Base-by-base conservation (phyloP, 495 filamentous ascomycete species). In the Durotheca rogersii region DNA sequence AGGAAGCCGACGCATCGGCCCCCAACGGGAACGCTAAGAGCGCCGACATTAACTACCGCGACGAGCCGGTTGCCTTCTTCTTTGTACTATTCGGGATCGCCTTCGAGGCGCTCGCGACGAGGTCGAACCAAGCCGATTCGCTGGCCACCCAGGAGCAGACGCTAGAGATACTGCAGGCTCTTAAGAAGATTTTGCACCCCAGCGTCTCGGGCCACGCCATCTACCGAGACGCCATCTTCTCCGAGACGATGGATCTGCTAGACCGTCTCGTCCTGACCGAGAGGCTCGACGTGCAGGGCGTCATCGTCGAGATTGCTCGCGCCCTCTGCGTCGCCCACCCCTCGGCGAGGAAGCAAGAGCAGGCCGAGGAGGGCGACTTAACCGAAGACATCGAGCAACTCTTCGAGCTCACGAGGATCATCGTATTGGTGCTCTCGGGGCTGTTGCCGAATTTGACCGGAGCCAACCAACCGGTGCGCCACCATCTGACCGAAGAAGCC, bases 31-130 rank as follows among this genome's bases (percentile, higher is more conserved):
- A 67, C 9, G 66, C 71, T 2, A 78, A 75, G 42, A 74, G 72
- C 1, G 79, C 81, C 10, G 86, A 89, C 56, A 97, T 99, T 67
- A 95, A 96, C 62, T 97, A 97, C 62, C 89, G 93, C 14, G 92
- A 96, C 62, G 94, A 99, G 64, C 93, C 93, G 0, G 90, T 96
- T 11, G 93, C 93, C 0, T 99, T 99, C 76, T 99, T 99, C 71
- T 99, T 99, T 58, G 90, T 99, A 7, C 78, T 99, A 1, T 99
- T 96, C 60, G 93, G 93, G 17, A 85, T 99, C 47, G 90, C 90
- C 0, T 95, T 97, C 55, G 93, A 99, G 68, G 91, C 94, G 18
- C 78, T 99, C 32, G 91, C 89, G 11, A 87, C 86, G 5, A 83
- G 89, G 46, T 82, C 85, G 9, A 76, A 76, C 4, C 74, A 77